These are phyloP conservation scores for Talaromyces sp. DNA, from an alignment of 2,329 filamentous ascomycete genomes.

Conservation along the genomic window DNA sequence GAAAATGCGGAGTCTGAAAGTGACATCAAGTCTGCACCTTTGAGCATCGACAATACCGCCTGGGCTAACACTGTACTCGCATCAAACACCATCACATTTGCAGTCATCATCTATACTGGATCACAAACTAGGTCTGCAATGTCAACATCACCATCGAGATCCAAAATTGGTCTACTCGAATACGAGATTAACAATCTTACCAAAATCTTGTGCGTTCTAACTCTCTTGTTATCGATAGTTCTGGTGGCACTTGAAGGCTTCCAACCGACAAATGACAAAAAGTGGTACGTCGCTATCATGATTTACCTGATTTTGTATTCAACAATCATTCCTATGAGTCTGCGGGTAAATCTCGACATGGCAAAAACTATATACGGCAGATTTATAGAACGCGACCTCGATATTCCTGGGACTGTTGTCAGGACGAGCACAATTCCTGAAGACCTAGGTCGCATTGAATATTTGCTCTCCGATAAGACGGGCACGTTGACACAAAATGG, in stretches of 20 bases:
- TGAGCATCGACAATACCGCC: conserved; percentile 95
- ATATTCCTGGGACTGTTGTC: conserved; percentile 88
- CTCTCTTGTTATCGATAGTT: conserved; percentile 78
- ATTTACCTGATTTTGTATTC: conserved; percentile 97
- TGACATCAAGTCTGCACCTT: conserved; percentile 61
- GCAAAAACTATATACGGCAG: conserved; percentile 94
- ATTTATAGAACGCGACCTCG: conserved; percentile 89
- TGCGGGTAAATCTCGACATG: conserved; percentile 95
- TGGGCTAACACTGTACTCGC: conserved; percentile 98
- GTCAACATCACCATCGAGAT: conserved; percentile 86
- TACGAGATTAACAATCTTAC: conserved; percentile 96
- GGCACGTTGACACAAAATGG: conserved; percentile 94
- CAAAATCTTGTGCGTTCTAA: conserved; percentile 90
- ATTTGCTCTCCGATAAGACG: conserved; percentile 94
- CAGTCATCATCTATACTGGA: conserved; percentile 91
- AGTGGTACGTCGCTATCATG: conserved; percentile 96
- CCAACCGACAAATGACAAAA: conserved; percentile 51
- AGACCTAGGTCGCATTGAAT: conserved; percentile 92
- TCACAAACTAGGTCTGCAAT: conserved; percentile 90
- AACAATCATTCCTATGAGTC: conserved; percentile 96
- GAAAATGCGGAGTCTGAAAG: conserved; percentile 24
- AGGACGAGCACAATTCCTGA: conserved; percentile 97
- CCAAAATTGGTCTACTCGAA: conserved; percentile 90
- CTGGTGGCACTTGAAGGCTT: conserved; percentile 87
- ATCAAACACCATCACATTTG: conserved; percentile 83